Evolutionary conservation across 2,329 filamentous ascomycete genomes (phyloP), one percentile per base, ranked within the genome.

Genomic region (Fusarium domesticum): DNA sequence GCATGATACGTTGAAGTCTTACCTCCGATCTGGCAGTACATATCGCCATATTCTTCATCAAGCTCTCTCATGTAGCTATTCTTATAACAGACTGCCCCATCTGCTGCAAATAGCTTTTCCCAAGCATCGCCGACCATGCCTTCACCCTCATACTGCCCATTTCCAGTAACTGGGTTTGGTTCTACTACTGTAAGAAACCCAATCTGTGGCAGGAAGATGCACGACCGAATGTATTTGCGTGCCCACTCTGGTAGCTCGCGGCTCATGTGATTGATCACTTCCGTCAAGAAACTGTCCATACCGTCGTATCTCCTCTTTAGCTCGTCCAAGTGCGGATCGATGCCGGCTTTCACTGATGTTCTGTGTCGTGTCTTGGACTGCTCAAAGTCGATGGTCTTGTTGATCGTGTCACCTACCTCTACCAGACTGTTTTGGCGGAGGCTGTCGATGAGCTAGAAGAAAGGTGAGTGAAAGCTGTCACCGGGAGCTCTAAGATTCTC

Each of bases 161-260:
- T 69, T 0, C 81, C 80, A 2, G 77, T 81, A 2, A 72, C 64
- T 12, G 59, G 48, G 35, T 65, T 58, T 8, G 49, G 45, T 54
- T 89, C 79, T 14, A 95, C 83, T 0, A 85, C 83, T 3, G 90
- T 87, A 30, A 96, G 77, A 61, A 96, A 98, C 0, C 93, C 93
- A 30, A 96, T 80, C 59, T 96, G 90, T 0, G 91, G 92, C 50
- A 95, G 86, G 63, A 93, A 96, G 15, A 93, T 85, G 50, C 95
- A 95, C 42, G 91, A 91, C 25, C 76, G 72, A 12, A 84, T 68
- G 47, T 78, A 73, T 20, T 67, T 62, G 18, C 64, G 64, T 15
- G 74, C 73, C 73, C 76, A 76, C 47, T 77, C 72, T 1, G 90
- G 85, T 16, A 93, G 71, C 2, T 75, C 73, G 12, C 67, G 64